Base-by-base conservation (phyloP, 306 rosid species). In the Myrica gale region DNA sequence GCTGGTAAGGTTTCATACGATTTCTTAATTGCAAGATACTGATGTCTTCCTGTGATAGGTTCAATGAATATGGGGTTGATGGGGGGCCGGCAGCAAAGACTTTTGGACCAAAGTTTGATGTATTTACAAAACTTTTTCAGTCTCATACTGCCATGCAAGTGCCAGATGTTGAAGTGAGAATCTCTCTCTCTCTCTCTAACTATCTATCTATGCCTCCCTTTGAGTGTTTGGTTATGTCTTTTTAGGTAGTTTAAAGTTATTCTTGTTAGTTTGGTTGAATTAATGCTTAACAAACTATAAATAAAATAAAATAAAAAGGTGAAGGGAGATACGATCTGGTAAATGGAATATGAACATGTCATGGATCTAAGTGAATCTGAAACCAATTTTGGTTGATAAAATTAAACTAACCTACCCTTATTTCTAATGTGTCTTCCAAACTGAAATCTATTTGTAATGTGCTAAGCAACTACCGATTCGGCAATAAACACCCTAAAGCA, bases 61-160 rank as follows among this genome's bases (percentile, higher is more conserved):
- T 84, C 66, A 81, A 72, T 80, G 86, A 81, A 21, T 82, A 82
- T 81, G 93, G 93, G 19, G 74, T 72, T 76, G 82, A 84, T 39
- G 93, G 90, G 57, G 89, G 87, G 41, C 85, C 78, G 19, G 80
- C 86, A 60, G 85, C 87, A n/a, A 86, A 83, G 74, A 75, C 72
- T 68, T 78, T 89, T 15, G 82, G 79, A 71, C 90, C 87, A 41
- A 86, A 89, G 75, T 81, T 82, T 79, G 90, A 82, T 74, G 81
- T 78, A 54, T 76, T 86, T 51, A 55, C 71, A 11, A 60, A 79
- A 53, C 81, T 74, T 72, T 78, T 84, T 63, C 81, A 83, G 23
- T 81, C 86, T 15, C 87, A 81, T 45, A 63, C 69, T 72, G 84
- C 85, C 76, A 32, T 84, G 45, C 83, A 89, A 60, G 54, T 86